Conservation (phyloP, 495 filamentous ascomycete species). For the Xylona heveae region DNA sequence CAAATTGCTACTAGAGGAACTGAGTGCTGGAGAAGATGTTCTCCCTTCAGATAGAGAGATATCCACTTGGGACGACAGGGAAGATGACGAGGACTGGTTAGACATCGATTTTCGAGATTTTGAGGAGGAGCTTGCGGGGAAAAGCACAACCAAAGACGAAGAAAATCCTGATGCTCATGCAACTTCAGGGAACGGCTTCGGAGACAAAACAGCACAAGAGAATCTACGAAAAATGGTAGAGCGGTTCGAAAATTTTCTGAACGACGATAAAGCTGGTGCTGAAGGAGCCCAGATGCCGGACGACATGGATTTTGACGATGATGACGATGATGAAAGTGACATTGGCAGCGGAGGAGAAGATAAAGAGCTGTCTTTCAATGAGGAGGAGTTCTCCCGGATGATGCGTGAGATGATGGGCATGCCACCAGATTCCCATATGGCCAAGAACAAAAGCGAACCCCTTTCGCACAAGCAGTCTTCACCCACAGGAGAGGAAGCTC, state of each 20-base stretch:
- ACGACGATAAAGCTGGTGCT: conserved; percentile 59
- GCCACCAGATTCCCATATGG: conserved; percentile 24
- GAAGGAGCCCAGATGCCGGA: conserved; percentile 59
- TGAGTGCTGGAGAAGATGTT: conserved; percentile 32
- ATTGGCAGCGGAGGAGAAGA: conserved; percentile 40
- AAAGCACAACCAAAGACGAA: conserved; percentile 10
- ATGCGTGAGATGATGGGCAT: conserved; percentile 95
- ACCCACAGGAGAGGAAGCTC: conserved; percentile 4
- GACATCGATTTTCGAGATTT: conserved; percentile 82
- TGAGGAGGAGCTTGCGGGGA: conserved; percentile 53
- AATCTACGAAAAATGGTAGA: conserved; percentile 78
- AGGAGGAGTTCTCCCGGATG: conserved; percentile 64
- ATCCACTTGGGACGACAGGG: conserved; percentile 34
- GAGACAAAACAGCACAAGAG: conserved; percentile 59
- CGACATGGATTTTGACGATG: conserved; percentile 45
- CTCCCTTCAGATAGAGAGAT: conserved; percentile 63
- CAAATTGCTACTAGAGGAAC: conserved; percentile 48
- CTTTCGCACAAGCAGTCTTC: not conserved
- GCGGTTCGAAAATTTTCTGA: conserved; percentile 79
- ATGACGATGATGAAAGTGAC: conserved; percentile 33
- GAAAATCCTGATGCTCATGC: conserved; percentile 11
- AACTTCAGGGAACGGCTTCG: conserved; percentile 31
- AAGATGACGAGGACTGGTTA: conserved; percentile 82
- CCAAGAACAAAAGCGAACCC: not conserved
- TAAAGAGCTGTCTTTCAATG: conserved; percentile 58